Base-by-base conservation (phyloP, 2,329 filamentous ascomycete species). In the Raffaelea albimanens region DNA sequence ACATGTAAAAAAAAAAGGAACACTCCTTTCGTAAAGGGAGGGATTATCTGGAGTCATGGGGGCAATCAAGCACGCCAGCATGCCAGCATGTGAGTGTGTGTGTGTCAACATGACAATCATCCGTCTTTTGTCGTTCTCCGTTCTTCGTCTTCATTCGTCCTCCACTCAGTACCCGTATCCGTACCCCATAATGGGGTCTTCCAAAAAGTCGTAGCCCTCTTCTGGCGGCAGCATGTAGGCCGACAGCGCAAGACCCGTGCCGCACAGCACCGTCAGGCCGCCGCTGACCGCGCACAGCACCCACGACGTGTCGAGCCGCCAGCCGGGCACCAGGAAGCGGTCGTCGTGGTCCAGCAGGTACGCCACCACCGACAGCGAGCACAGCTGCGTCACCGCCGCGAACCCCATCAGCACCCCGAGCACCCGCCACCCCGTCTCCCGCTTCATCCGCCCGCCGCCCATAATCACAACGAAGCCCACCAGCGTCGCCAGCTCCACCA, bases 291-390 rank as follows among this genome's bases (percentile, higher is more conserved):
- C 75, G 58, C 78, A 80, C 47, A 95, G 75, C 29, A 84, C 76
- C 79, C 86, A 96, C 1, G 85, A 87, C 46, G 76, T 78, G 58
- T 87, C 89, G 47, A 96, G 74, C 50, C 74, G 72, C 86, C 88
- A 96, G 50, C 88, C 89, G 0, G 78, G 76, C 18, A 84, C 75
- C 58, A 83, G 81, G 62, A 96, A 96, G 56, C 87, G 82, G 43
- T 85, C 78, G 62, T 95, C 86, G 59, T 91, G 75, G 55, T 95
- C 83, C 63, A 81, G 90, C 18, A 95, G 73, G 61, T 87, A 93
- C 18, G 87, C 82, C 70, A 95, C 85, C 57, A 95, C 76, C 43
- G 80, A 82, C 76, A 94, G 89, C 43, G 80, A 77, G n/a, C 75
- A 77, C 54, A 86, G 79, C 66, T 95, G 81, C 18, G 86, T 73